Conservation (phyloP, 192 early-diverging fungal genomes). For the Gigaspora rosea region DNA sequence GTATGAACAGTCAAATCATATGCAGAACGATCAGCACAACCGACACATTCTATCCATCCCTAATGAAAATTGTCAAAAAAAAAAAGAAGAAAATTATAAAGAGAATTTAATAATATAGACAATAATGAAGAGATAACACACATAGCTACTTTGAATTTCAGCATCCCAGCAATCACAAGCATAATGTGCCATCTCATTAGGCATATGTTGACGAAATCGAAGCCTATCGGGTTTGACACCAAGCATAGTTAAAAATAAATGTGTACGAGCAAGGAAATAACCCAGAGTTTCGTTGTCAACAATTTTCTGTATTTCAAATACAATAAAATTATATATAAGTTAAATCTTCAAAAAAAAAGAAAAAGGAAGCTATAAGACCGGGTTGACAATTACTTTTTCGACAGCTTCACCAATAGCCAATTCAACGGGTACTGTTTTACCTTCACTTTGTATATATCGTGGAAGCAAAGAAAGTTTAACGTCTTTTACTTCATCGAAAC, state of each 20-base stretch:
- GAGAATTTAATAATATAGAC: neutral
- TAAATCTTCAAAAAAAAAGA: neutral
- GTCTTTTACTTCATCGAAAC: slow-evolving; percentile 85
- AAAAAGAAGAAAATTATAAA: neutral
- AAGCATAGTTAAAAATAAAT: slow-evolving; percentile 85
- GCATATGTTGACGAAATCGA: slow-evolving; percentile 98
- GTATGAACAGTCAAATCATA: slow-evolving; percentile 95
- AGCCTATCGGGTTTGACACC: slow-evolving; percentile 86
- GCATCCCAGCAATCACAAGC: slow-evolving; percentile 99
- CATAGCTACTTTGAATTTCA: slow-evolving; percentile 89
- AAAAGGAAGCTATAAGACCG: neutral
- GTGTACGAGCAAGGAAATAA: slow-evolving; percentile 96
- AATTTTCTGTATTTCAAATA: slow-evolving; percentile 54
- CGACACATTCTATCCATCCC: slow-evolving; percentile 99
- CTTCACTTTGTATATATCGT: slow-evolving; percentile 73
- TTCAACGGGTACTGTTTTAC: slow-evolving; percentile 64
- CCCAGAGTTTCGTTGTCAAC: slow-evolving; percentile 98
- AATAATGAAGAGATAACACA: slow-evolving; percentile 40
- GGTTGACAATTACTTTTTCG: slow-evolving; percentile 52
- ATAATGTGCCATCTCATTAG: slow-evolving; percentile 99
- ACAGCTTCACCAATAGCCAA: slow-evolving; percentile 94
- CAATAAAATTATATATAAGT: neutral
- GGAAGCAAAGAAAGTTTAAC: slow-evolving; percentile 79
- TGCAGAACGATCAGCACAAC: slow-evolving; percentile 98
- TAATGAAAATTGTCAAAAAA: slow-evolving; percentile 29